Evolutionary conservation across 805 yeast species (phyloP).

Genomic region (Nakazawaea laoshanensis): DNA sequence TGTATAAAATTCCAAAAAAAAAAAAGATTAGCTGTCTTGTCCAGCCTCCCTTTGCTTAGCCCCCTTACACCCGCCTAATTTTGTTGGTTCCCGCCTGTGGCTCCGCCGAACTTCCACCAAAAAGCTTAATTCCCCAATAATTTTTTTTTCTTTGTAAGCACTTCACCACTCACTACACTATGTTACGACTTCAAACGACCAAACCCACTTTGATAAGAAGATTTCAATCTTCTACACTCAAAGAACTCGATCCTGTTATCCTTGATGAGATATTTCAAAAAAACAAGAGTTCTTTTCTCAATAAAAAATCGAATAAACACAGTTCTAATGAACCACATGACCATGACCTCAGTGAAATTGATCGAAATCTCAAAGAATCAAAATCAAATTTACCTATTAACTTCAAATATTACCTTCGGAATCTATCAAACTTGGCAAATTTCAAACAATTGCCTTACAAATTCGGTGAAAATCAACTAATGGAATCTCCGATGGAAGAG

Average conservation of each 20-base stretch:
- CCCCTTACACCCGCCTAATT: too few relatives aligned
- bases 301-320: constrained; percentile 2
- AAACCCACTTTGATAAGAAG: constrained; percentile 1
- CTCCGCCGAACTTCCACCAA: too few relatives aligned
- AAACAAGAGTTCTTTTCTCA: constrained; percentile 15
- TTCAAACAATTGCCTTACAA: constrained; percentile 43
- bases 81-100: too few relatives aligned
- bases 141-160: too few relatives aligned
- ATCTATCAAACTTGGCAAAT: constrained; percentile 20
- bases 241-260: constrained; percentile 19
- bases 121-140: too few relatives aligned
- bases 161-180: too few relatives aligned
- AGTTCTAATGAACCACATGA: constrained; percentile 14
- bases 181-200: too few relatives aligned
- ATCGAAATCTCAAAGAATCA: constrained; percentile 20
- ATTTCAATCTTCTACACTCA: constrained; percentile 7
- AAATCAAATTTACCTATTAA: constrained; percentile 22
- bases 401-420: constrained; percentile 25
- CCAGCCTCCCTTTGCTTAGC: too few relatives aligned
- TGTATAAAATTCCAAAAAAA: too few relatives aligned
- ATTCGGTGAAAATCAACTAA: constrained; percentile 52
- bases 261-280: constrained; percentile 20
- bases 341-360: constrained; percentile 17
- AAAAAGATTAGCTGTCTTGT: too few relatives aligned
- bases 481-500: constrained; percentile 34